Evolutionary conservation across 1,284 basidiomycete species (phyloP).

Genomic region (Binderoboletus segoi): DNA sequence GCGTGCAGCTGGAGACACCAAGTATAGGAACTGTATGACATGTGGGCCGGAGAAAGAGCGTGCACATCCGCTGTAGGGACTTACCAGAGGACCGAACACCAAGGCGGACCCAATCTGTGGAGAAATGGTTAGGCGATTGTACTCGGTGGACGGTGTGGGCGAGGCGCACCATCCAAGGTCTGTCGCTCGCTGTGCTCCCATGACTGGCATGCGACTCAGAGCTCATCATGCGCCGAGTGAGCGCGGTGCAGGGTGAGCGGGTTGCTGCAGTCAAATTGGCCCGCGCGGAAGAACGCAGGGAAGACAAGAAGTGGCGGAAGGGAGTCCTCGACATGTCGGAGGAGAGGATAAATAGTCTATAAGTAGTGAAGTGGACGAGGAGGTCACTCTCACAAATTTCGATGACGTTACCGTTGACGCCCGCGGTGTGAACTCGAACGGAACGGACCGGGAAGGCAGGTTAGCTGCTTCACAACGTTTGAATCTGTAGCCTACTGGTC

Average conservation of each 20-base stretch:
- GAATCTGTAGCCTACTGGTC: neutral
- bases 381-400: conserved; percentile 26
- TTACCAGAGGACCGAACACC: conserved; percentile 35
- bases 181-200: conserved; percentile 21
- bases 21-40: conserved; percentile 31
- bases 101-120: conserved; percentile 35
- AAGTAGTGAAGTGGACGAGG: neutral
- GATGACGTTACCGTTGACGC: conserved; percentile 26
- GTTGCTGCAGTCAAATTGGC: conserved; percentile 1
- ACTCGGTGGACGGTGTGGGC: neutral
- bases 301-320: conserved; percentile 16
- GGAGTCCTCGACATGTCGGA: conserved; percentile 24
- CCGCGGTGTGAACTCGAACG: conserved; percentile 32
- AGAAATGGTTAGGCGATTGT: neutral
- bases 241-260: conserved; percentile 13
- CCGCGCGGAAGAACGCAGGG: conserved; percentile 21
- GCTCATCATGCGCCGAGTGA: conserved; percentile 30
- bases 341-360: conserved; percentile 9
- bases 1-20: conserved; percentile 34
- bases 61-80: neutral
- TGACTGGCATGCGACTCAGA: conserved; percentile 28
- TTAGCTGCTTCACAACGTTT: neutral
- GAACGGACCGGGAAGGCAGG: conserved; percentile 28
- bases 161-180: conserved; percentile 34
- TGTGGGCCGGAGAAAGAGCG: neutral